Conservation (phyloP, 1,284 basidiomycete species). For the Cutaneotrichosporon curvatum region DNA sequence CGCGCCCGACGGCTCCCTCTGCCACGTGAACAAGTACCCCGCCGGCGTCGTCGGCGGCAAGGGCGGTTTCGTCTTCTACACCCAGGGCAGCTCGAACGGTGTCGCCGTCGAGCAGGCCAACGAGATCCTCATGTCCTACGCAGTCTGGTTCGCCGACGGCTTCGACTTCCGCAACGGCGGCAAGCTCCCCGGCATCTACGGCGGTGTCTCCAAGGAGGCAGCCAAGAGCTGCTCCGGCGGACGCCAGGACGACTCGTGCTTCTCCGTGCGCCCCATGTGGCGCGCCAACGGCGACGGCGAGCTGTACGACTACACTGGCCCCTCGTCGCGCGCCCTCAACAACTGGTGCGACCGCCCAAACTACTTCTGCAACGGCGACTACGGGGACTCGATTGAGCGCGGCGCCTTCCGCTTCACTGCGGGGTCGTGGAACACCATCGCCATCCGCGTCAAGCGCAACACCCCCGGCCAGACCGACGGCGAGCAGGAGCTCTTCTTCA, state of each 20-base stretch:
- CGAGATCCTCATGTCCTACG: slow-evolving; percentile 42
- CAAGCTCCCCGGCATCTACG: slow-evolving; percentile 47
- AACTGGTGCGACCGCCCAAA: slow-evolving; percentile 26
- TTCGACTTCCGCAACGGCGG: slow-evolving; percentile 46
- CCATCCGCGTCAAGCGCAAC: slow-evolving; percentile 61
- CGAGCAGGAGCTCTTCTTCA: slow-evolving; percentile 53
- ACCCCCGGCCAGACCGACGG: slow-evolving; percentile 50
- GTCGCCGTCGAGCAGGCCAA: slow-evolving; percentile 29
- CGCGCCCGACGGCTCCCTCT: slow-evolving; percentile 38
- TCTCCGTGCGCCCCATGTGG: slow-evolving; percentile 47
- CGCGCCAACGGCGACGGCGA: slow-evolving; percentile 37
- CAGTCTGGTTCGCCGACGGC: slow-evolving; percentile 39
- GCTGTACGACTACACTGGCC: slow-evolving; percentile 38
- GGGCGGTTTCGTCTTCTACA: slow-evolving; percentile 38
- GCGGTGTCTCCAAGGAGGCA: slow-evolving; percentile 21
- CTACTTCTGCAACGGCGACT: slow-evolving; percentile 32
- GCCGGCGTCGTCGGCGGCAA: slow-evolving; percentile 26
- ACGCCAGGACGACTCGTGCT: slow-evolving; percentile 41
- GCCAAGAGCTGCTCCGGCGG: slow-evolving; percentile 46
- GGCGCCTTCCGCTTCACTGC: slow-evolving; percentile 61
- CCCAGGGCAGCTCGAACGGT: slow-evolving; percentile 19
- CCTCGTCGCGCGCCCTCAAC: slow-evolving; percentile 7
- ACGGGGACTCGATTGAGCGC: slow-evolving; percentile 54
- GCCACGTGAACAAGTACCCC: slow-evolving; percentile 27
- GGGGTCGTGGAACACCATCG: slow-evolving; percentile 59